These are phyloP conservation scores for Zostera marina DNA, from an alignment of 116 monocot species.

Conservation along the genomic window DNA sequence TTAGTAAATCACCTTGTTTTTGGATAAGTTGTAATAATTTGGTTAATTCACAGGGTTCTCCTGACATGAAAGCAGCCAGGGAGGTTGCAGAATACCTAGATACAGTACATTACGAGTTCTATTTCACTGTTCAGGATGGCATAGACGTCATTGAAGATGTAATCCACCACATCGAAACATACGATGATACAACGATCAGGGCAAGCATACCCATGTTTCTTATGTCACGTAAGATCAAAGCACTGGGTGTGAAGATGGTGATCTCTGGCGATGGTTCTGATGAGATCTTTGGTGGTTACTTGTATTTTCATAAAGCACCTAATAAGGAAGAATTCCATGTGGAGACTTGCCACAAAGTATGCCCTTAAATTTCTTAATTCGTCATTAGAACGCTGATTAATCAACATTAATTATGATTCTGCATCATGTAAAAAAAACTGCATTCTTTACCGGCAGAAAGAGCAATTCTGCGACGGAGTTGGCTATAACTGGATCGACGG, in stretches of 20 bases:
- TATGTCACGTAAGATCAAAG: too few relatives aligned
- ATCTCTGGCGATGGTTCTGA: too few relatives aligned
- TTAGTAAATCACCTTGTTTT: too few relatives aligned
- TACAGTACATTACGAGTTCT: slow-evolving; percentile 81
- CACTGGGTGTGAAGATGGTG: too few relatives aligned
- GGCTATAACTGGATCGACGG: slow-evolving; percentile 96
- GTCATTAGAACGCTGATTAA: too few relatives aligned
- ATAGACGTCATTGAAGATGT: slow-evolving; percentile 92
- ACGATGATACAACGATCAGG: slow-evolving; percentile 71
- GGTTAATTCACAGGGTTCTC: slow-evolving; percentile 11
- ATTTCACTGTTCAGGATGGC: too few relatives aligned
- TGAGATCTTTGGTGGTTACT: too few relatives aligned
- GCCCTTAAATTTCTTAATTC: too few relatives aligned
- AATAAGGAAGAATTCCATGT: too few relatives aligned
- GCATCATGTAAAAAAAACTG: too few relatives aligned
- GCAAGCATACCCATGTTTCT: slow-evolving; percentile 88
- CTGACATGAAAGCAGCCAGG: slow-evolving; percentile 58
- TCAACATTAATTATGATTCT: slow-evolving; percentile 18
- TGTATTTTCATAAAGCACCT: too few relatives aligned
- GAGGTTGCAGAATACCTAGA: slow-evolving; percentile 62
- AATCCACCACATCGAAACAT: slow-evolving; percentile 75
- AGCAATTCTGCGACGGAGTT: slow-evolving; percentile 95
- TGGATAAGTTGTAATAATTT: neutral
- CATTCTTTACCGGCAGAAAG: slow-evolving; percentile 92
- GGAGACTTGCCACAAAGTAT: too few relatives aligned